These are phyloP conservation scores for Puccinia hordei DNA, from an alignment of 1,284 basidiomycete species.

Conservation along the genomic window DNA sequence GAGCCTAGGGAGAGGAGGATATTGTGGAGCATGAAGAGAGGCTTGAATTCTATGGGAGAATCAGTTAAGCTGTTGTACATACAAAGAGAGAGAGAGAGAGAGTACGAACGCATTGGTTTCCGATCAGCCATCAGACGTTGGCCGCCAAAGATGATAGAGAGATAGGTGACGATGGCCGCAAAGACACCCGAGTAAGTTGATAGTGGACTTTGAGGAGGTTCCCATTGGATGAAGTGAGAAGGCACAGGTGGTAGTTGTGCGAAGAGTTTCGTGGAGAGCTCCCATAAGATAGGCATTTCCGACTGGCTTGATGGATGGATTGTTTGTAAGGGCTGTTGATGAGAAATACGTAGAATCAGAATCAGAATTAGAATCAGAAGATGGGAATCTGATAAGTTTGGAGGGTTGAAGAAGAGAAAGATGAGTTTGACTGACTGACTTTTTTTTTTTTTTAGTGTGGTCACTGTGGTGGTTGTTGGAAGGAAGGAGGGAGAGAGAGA, in stretches of 20 bases:
- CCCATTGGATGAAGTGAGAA: constrained; percentile 64
- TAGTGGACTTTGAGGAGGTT: constrained; percentile 73
- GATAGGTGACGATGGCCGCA: constrained; percentile 73
- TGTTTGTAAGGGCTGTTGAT: too few species aligned
- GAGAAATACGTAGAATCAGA: too few species aligned
- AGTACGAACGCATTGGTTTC: constrained; percentile 56
- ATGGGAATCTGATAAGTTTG: background rate
- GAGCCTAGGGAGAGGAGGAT: constrained; percentile 81
- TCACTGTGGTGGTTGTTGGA: background rate
- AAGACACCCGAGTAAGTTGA: constrained; percentile 76
- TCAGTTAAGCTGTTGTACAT: background rate
- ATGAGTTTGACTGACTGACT: background rate
- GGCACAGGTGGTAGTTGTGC: constrained; percentile 28
- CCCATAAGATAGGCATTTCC: constrained; percentile 40
- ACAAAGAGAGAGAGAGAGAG: background rate
- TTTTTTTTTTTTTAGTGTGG: too few species aligned
- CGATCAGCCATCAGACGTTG: constrained; percentile 75
- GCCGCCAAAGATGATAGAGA: constrained; percentile 83
- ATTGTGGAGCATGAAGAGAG: constrained; percentile 90
- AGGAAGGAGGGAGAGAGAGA: background rate
- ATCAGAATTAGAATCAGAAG: background rate
- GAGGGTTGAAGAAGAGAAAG: background rate
- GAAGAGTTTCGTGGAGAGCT: constrained; percentile 27
- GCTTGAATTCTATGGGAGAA: constrained; percentile 68
- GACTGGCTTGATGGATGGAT: background rate